A percentile compares a stretch with the other conserved stretches of the same genome.
phyloP scores from a whole-genome alignment of 2,329 filamentous ascomycete species.

The Didymella sp. region DNA sequence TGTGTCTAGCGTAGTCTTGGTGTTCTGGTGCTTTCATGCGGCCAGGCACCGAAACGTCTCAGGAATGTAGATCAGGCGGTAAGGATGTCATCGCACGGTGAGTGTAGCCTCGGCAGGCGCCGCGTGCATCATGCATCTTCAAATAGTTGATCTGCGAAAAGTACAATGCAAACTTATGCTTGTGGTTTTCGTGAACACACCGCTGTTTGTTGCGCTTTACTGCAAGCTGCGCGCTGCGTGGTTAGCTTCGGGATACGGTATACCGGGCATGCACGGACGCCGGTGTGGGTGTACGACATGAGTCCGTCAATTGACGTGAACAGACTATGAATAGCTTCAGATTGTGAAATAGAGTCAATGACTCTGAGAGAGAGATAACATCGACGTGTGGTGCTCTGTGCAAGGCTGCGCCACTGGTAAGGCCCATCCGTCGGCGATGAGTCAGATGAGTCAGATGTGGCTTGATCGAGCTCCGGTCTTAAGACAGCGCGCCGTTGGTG shows the following conservation, averaged over 20 bases:
- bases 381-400: neutral
- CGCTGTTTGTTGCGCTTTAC: slow-evolving; percentile 9
- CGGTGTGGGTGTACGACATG: slow-evolving; percentile 2
- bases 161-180: neutral
- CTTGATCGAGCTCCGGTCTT: neutral
- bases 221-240: slow-evolving; percentile 1
- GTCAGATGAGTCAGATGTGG: slow-evolving; percentile 11
- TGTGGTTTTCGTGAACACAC: slow-evolving; percentile 10
- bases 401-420: slow-evolving; percentile 8
- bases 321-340: neutral
- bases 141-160: neutral
- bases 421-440: neutral
- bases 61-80: slow-evolving; percentile 11
- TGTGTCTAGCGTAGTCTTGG: slow-evolving; percentile 7
- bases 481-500: neutral
- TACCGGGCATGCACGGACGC: neutral
- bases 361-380: neutral
- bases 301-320: neutral
- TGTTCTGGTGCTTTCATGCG: slow-evolving; percentile 20
- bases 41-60: slow-evolving; percentile 19
- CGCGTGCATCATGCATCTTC: neutral
- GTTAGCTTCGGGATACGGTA: neutral
- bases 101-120: neutral
- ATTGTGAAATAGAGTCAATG: neutral
- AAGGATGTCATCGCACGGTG: neutral